Evolutionary conservation across 352 stramenopile species (phyloP).

Genomic region (Ophiocytium majus): DNA sequence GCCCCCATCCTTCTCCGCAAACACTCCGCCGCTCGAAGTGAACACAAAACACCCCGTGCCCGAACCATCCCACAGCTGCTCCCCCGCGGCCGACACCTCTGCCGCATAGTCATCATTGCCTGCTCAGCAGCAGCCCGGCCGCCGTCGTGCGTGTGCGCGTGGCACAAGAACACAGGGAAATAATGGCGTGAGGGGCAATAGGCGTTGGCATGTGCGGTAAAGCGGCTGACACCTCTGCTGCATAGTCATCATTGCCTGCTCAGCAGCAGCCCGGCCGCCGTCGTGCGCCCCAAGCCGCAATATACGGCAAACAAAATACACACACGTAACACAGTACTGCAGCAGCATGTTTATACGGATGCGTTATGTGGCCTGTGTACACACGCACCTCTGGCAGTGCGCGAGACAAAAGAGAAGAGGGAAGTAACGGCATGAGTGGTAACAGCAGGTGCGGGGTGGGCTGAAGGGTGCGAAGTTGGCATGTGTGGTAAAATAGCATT

Average conservation of each 20-base stretch:
- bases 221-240: conserved; percentile 29
- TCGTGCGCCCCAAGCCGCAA: no score
- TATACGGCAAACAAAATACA: conserved; percentile 9
- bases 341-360: no score
- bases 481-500: background rate
- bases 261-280: no score
- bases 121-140: no score
- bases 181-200: background rate
- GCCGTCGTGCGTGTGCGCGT: no score
- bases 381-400: no score
- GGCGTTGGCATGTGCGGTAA: background rate
- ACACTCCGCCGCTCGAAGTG: conserved; percentile 45
- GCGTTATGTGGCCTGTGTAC: no score
- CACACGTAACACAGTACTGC: no score
- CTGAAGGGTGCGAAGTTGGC: no score
- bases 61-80: conserved; percentile 29
- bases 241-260: conserved; percentile 48
- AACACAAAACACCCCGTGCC: conserved; percentile 42
- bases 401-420: no score
- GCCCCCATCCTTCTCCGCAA: conserved; percentile 41
- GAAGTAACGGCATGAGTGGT: background rate
- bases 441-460: no score
- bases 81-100: conserved; percentile 30
- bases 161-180: no score
- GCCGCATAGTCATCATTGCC: conserved; percentile 46